Conservation (phyloP, 1,139 yeast species). For the Chernovozyma sophiae-reginae region DNA sequence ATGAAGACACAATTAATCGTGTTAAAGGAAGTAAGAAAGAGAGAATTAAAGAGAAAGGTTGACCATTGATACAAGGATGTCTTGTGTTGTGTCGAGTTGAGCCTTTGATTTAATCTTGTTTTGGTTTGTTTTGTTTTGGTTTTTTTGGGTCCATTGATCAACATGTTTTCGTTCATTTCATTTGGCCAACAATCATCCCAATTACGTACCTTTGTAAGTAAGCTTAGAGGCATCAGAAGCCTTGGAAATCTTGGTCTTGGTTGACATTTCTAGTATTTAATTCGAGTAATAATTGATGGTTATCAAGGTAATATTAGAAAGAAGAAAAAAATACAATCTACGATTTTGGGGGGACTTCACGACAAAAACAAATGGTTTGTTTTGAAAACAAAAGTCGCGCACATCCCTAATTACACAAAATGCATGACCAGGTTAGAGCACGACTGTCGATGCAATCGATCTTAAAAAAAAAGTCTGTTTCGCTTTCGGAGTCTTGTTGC, state of each 20-base stretch:
- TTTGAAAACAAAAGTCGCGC: conserved; percentile 6
- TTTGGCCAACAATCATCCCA: not conserved
- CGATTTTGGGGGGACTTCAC: conserved; percentile 8
- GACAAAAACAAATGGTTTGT: conserved; percentile 4
- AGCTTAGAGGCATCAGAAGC: conserved; percentile 32
- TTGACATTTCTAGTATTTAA: conserved; percentile 23
- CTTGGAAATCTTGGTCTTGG: conserved; percentile 22
- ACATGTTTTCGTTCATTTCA: not conserved
- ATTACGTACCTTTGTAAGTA: conserved; percentile 49
- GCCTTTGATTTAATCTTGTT: not conserved
- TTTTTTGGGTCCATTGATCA: not conserved
- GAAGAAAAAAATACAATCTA: conserved; percentile 5
- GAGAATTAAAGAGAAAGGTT: no score
- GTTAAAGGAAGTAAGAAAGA: no score
- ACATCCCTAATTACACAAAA: conserved; percentile 2
- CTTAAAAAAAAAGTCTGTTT: no score
- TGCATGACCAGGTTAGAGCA: conserved; percentile 5
- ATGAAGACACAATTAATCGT: no score
- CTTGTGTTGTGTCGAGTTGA: no score
- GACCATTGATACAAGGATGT: no score
- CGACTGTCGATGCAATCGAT: no score
- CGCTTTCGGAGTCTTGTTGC: no score
- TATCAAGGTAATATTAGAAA: conserved; percentile 3
- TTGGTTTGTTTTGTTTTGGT: not conserved
- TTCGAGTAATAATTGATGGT: conserved; percentile 4